Conservation (phyloP, 805 yeast genomes). For the Yarrowia porcina region DNA sequence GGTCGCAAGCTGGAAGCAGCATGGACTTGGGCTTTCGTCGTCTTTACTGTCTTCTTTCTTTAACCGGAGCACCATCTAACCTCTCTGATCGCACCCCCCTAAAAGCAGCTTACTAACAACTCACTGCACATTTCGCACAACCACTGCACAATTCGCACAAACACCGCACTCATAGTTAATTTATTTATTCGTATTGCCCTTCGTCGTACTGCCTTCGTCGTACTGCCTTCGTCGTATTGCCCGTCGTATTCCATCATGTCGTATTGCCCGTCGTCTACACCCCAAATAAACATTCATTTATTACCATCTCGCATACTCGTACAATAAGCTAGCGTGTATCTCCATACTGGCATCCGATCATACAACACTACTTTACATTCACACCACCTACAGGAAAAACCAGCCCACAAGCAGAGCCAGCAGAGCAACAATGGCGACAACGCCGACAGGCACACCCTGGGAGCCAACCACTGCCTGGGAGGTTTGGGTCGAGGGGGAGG, state of each 20-base stretch:
- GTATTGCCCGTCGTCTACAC: no score
- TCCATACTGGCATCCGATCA: neutral
- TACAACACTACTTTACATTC: slow-evolving; percentile 23
- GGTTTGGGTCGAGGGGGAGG: slow-evolving; percentile 46
- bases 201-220: no score
- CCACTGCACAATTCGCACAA: no score
- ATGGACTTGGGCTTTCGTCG: neutral
- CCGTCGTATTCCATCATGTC: no score
- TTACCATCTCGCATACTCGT: slow-evolving; percentile 1
- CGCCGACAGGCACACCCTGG: slow-evolving; percentile 52
- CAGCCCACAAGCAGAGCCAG: slow-evolving; percentile 62
- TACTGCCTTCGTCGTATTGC: no score
- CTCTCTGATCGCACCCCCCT: no score
- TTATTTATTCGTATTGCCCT: no score
- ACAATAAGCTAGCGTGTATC: neutral
- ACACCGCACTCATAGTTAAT: no score
- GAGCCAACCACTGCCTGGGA: slow-evolving; percentile 33
- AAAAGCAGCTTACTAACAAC: no score
- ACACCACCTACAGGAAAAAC: slow-evolving; percentile 54
- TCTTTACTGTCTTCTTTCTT: neutral
- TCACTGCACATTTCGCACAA: no score
- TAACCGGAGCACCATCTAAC: no score
- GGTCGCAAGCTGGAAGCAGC: neutral
- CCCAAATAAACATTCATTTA: neutral
- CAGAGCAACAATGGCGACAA: slow-evolving; percentile 54